Percentiles rank a stretch among this genome's conserved stretches.
Evolutionary conservation across 805 yeast genomes (phyloP).

Genomic region (Kazachstania kunashirensis): DNA sequence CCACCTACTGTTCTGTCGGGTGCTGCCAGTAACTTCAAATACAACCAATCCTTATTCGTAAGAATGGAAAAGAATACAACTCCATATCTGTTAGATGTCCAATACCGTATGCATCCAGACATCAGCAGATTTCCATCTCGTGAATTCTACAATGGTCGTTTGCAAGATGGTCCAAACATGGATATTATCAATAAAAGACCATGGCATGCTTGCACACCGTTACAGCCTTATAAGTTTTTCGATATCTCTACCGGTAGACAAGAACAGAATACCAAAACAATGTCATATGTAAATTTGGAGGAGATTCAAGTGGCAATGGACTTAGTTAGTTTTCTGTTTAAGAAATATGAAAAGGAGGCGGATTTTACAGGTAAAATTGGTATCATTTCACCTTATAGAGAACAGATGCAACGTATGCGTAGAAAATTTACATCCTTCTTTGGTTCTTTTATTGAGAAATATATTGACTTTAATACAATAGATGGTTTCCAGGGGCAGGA

Average conservation of each 20-base stretch:
- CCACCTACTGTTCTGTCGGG: constrained; percentile 95
- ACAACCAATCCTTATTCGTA: constrained; percentile 89
- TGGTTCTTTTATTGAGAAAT: constrained; percentile 54
- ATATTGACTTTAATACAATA: constrained; percentile 83
- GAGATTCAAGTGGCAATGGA: constrained; percentile 73
- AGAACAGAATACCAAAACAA: constrained; percentile 49
- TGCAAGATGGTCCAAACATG: constrained; percentile 77
- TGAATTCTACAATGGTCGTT: constrained; percentile 65
- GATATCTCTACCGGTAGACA: constrained; percentile 59
- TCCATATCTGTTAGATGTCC: constrained; percentile 71
- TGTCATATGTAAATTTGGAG: constrained; percentile 57
- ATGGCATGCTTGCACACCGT: constrained; percentile 58
- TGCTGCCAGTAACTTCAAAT: constrained; percentile 66
- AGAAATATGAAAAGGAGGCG: constrained; percentile 33
- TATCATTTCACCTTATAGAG: constrained; percentile 89
- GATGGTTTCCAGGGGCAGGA: constrained; percentile 99
- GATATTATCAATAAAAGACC: constrained; percentile 45
- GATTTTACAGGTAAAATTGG: constrained; percentile 72
- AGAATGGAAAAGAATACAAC: constrained; percentile 69
- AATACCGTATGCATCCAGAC: constrained; percentile 95
- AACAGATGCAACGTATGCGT: constrained; percentile 58
- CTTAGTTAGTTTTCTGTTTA: constrained; percentile 46
- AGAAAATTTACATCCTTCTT: constrained; percentile 46
- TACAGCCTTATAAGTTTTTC: constrained; percentile 73
- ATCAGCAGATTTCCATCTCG: constrained; percentile 80